Conservation (phyloP, 306 rosid species). For the Vigna mungo region DNA sequence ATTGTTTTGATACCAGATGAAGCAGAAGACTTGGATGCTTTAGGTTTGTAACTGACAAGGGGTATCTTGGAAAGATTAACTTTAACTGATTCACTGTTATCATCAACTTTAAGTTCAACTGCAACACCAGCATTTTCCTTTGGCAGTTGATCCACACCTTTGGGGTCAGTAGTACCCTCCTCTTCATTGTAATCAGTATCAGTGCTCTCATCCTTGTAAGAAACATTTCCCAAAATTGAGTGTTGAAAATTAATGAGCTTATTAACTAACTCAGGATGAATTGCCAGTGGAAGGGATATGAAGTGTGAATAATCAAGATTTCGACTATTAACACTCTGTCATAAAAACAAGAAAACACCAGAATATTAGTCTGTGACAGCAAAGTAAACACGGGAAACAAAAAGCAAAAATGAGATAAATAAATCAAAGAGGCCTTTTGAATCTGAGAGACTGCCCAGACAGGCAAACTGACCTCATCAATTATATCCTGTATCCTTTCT, state of each 20-base stretch:
- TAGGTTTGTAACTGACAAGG: conserved; percentile 69
- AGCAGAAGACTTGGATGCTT: conserved; percentile 59
- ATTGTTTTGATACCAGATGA: conserved; percentile 63
- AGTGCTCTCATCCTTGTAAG: conserved; percentile 50
- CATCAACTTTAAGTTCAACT: conserved; percentile 62
- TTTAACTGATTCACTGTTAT: conserved; percentile 54
- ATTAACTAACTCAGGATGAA: conserved; percentile 82
- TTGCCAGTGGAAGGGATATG: conserved; percentile 94
- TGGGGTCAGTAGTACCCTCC: conserved; percentile 53
- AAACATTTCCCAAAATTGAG: conserved; percentile 63
- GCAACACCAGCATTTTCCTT: conserved; percentile 63
- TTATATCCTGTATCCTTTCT: conserved; percentile 70
- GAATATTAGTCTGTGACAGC: conserved; percentile 29
- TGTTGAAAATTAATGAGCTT: conserved; percentile 80
- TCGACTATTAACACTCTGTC: conserved; percentile 76
- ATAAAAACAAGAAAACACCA: conserved; percentile 40
- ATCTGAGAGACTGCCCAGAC: conserved; percentile 43
- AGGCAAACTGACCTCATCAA: conserved; percentile 70
- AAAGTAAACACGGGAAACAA: conserved; percentile 36
- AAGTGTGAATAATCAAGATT: conserved; percentile 90
- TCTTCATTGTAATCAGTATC: conserved; percentile 60
- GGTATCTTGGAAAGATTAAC: conserved; percentile 67
- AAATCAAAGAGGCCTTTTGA: conserved; percentile 24
- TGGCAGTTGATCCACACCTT: conserved; percentile 55
- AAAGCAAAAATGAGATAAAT: conserved; percentile 16